Percentiles rank a stretch among this genome's conserved stretches.
Evolutionary conservation across 2,329 filamentous ascomycete genomes (phyloP).

Genomic region (Xylaria sp.): DNA sequence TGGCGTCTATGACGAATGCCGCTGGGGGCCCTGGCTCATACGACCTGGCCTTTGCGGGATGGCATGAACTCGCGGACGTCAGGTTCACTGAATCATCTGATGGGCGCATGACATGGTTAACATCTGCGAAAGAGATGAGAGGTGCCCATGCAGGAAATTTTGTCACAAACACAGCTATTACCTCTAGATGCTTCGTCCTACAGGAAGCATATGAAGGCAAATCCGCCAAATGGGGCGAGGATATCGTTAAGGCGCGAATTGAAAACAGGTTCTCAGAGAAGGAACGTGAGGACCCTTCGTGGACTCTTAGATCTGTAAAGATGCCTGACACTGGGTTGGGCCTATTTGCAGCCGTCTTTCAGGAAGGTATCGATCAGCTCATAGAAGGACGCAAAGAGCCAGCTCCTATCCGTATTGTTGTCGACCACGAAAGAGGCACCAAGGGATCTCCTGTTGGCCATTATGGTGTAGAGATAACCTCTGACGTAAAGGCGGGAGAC

Average conservation of each 20-base stretch:
- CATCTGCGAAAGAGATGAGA: constrained; percentile 66
- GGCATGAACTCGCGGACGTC: constrained; percentile 71
- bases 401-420: constrained; percentile 72
- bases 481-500: constrained; percentile 65
- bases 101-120: constrained; percentile 70
- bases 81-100: constrained; percentile 75
- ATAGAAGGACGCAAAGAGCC: constrained; percentile 70
- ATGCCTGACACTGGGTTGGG: constrained; percentile 65
- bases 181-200: constrained; percentile 72
- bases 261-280: constrained; percentile 82
- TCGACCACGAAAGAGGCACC: constrained; percentile 71
- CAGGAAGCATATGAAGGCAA: constrained; percentile 79
- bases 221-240: constrained; percentile 78
- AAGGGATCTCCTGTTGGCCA: constrained; percentile 70
- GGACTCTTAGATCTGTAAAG: constrained; percentile 76
- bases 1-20: constrained; percentile 68
- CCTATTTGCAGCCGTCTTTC: constrained; percentile 72
- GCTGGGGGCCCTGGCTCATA: constrained; percentile 65
- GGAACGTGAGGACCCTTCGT: constrained; percentile 81
- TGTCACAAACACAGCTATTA: constrained; percentile 56
- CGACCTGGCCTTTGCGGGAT: constrained; percentile 78
- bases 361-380: constrained; percentile 68
- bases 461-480: constrained; percentile 74
- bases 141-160: constrained; percentile 57
- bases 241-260: constrained; percentile 83